Conservation (phyloP, 1,284 basidiomycete genomes). For the Irpex lacteus region DNA sequence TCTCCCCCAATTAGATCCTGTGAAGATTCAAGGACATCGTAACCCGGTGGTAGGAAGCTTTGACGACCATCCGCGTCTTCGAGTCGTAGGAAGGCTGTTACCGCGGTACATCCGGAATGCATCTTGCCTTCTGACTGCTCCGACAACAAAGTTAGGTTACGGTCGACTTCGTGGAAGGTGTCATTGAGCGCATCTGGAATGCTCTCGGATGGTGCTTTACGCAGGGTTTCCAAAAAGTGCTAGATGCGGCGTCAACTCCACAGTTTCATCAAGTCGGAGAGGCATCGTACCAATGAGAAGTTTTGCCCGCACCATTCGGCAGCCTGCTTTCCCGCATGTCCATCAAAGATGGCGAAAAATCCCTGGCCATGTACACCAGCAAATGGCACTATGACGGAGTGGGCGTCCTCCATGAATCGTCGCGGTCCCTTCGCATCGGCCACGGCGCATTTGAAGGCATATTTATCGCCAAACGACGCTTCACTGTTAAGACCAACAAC, state of each 20-base stretch:
- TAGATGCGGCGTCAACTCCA: conserved; percentile 14
- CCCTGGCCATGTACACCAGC: conserved; percentile 90
- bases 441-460: conserved; percentile 81
- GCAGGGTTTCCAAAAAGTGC: conserved; percentile 28
- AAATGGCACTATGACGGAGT: conserved; percentile 95
- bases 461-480: conserved; percentile 37
- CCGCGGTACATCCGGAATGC: conserved; percentile 96
- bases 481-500: conserved; percentile 9
- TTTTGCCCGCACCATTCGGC: conserved; percentile 98
- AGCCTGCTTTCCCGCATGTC: conserved; percentile 97
- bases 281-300: conserved; percentile 86
- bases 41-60: conserved; percentile 46
- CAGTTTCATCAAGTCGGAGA: conserved; percentile 4
- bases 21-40: conserved; percentile 25
- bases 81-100: conserved; percentile 95
- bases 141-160: conserved; percentile 76
- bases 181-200: conserved; percentile 91
- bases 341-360: conserved; percentile 98
- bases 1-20: conserved; percentile 24
- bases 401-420: conserved; percentile 96
- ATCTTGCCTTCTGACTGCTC: conserved; percentile 85
- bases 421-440: conserved; percentile 90
- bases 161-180: conserved; percentile 93
- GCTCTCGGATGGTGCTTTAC: conserved; percentile 23
- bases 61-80: conserved; percentile 78